phyloP scores from a whole-genome alignment of 2,329 filamentous ascomycete species.

The Chrysoporthe austroafricana region DNA sequence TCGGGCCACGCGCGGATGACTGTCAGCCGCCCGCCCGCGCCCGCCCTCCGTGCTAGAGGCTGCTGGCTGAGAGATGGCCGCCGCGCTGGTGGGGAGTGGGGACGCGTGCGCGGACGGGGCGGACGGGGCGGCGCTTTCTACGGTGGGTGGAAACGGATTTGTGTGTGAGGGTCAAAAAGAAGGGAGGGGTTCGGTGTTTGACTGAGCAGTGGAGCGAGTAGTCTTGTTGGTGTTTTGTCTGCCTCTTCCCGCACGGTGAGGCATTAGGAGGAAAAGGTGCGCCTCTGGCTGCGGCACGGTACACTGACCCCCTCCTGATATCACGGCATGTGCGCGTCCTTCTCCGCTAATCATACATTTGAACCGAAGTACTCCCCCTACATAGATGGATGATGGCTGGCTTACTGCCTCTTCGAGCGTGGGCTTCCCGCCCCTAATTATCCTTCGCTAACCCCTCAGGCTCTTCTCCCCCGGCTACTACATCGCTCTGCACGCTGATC shows the following conservation, averaged over 20 bases:
- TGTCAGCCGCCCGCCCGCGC: not conserved
- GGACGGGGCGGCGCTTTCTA: no score
- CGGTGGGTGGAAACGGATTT: no score
- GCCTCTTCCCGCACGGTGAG: not conserved
- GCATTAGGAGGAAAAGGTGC: no score
- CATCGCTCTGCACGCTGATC: constrained; percentile 26
- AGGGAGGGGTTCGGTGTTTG: no score
- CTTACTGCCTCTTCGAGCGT: not conserved
- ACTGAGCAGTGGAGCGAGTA: no score
- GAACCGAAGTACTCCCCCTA: not conserved
- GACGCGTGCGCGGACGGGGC: no score
- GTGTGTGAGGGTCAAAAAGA: no score
- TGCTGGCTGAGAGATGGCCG: not conserved
- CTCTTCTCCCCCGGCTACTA: not conserved
- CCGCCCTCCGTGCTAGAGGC: not conserved
- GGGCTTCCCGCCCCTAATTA: not conserved
- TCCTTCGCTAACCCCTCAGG: not conserved
- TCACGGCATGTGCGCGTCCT: not conserved
- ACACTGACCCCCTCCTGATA: not conserved
- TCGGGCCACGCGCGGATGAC: not conserved
- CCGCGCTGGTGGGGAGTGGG: not conserved
- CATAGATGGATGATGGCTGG: not conserved
- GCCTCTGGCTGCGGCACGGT: not conserved
- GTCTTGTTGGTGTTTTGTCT: not conserved
- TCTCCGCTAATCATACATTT: not conserved